Evolutionary conservation across 495 filamentous ascomycete species (phyloP).

Genomic region (Aspergillus biplanus): DNA sequence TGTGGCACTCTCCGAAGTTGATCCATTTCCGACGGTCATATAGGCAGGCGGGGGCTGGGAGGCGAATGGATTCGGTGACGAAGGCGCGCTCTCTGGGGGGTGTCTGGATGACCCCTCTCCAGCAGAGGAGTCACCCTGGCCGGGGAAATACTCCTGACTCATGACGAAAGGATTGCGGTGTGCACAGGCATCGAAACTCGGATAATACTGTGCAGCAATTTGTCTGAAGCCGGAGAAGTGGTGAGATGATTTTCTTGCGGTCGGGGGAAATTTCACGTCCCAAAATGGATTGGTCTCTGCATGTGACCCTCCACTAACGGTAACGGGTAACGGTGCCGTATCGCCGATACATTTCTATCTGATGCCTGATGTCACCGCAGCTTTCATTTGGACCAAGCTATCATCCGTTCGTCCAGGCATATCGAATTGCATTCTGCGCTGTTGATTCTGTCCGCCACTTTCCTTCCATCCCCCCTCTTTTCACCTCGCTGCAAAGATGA

Average conservation of each 20-base stretch:
- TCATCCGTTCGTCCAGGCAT: background rate
- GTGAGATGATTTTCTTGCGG: slow-evolving; percentile 18
- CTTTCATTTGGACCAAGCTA: background rate
- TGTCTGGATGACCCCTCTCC: slow-evolving; percentile 43
- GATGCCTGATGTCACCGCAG: slow-evolving; percentile 37
- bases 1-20: slow-evolving; percentile 73
- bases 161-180: slow-evolving; percentile 48
- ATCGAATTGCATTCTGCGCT: slow-evolving; percentile 4
- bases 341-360: slow-evolving; percentile 12
- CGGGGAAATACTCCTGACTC: slow-evolving; percentile 72
- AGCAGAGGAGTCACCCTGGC: slow-evolving; percentile 45
- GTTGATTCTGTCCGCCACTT: background rate
- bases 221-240: slow-evolving; percentile 5
- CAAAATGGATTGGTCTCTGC: slow-evolving; percentile 20
- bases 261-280: slow-evolving; percentile 22
- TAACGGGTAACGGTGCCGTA: slow-evolving; percentile 14
- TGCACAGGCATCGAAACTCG: slow-evolving; percentile 21
- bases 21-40: slow-evolving; percentile 86
- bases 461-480: background rate
- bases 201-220: slow-evolving; percentile 5
- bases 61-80: slow-evolving; percentile 35
- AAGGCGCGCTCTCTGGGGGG: slow-evolving; percentile 32
- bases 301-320: slow-evolving; percentile 22
- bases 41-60: slow-evolving; percentile 61
- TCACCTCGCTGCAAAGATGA: slow-evolving; percentile 52